A percentile compares a stretch with the other conserved stretches of the same genome.
Evolutionary conservation across 1,284 basidiomycete species (phyloP).

Genomic region (Boletus calvinii): DNA sequence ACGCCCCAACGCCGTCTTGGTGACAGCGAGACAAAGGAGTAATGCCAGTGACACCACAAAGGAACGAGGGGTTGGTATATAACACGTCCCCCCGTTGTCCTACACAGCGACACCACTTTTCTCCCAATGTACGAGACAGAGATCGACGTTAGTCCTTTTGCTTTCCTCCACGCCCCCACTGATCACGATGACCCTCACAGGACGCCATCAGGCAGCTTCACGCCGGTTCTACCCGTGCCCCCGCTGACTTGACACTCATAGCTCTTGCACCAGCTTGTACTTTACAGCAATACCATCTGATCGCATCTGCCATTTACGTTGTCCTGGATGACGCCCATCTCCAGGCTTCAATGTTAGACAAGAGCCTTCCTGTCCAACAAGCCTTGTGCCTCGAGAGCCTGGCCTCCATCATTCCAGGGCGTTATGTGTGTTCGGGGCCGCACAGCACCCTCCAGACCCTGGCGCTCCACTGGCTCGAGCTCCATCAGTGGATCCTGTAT

Average conservation of each 20-base stretch:
- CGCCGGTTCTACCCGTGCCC: slow-evolving; percentile 23
- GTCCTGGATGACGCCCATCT: slow-evolving; percentile 24
- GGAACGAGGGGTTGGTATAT: slow-evolving; percentile 4
- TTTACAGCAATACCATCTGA: slow-evolving; percentile 19
- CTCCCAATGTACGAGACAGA: slow-evolving; percentile 19
- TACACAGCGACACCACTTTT: background rate
- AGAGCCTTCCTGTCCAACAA: slow-evolving; percentile 23
- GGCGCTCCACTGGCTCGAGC: slow-evolving; percentile 18
- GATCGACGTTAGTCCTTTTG: slow-evolving; percentile 17
- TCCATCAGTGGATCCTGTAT: slow-evolving; percentile 29
- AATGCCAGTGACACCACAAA: too few species aligned
- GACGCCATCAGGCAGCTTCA: slow-evolving; percentile 21
- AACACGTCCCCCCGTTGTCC: background rate
- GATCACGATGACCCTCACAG: slow-evolving; percentile 11
- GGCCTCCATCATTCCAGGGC: slow-evolving; percentile 15
- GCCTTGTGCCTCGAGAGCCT: slow-evolving; percentile 21
- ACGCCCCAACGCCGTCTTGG: background rate
- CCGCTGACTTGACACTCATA: slow-evolving; percentile 15
- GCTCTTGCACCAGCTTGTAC: slow-evolving; percentile 25
- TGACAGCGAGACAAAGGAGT: too few species aligned
- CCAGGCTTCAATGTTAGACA: slow-evolving; percentile 16
- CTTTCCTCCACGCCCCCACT: background rate
- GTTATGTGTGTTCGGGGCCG: background rate
- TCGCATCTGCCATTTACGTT: slow-evolving; percentile 22
- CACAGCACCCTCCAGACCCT: slow-evolving; percentile 9